Percentiles rank a stretch among this genome's conserved stretches.
These are phyloP conservation scores for Mrakia gelida DNA, from an alignment of 768 basidiomycete species.

Conservation along the genomic window DNA sequence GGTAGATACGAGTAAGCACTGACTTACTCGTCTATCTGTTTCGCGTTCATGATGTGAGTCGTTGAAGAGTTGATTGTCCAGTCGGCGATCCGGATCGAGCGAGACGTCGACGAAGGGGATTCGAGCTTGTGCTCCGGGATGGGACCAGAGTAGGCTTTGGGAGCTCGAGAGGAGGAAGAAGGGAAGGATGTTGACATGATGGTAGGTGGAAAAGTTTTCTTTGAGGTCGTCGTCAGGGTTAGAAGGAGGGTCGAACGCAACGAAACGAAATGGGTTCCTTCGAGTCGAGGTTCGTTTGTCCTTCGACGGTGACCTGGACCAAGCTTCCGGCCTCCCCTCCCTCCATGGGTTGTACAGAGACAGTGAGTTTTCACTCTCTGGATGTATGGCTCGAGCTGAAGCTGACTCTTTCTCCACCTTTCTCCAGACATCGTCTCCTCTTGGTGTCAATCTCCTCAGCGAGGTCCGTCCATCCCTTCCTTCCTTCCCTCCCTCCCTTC, in stretches of 20 bases:
- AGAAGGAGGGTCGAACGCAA: neutral
- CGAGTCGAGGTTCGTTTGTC: neutral
- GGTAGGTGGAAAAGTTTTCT: neutral
- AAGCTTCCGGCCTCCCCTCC: neutral
- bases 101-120: neutral
- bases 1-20: neutral
- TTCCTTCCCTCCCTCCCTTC: neutral
- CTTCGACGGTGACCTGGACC: too few species aligned
- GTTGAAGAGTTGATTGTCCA: constrained; percentile 19
- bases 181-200: neutral
- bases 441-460: neutral
- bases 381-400: neutral
- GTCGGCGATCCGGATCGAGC: constrained; percentile 22
- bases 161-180: neutral
- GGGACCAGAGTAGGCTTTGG: constrained; percentile 6
- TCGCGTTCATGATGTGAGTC: constrained; percentile 30
- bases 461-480: neutral
- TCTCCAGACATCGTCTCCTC: neutral
- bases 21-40: constrained; percentile 30
- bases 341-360: neutral
- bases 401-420: neutral
- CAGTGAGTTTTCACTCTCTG: neutral
- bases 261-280: neutral
- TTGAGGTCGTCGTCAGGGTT: neutral
- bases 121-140: constrained; percentile 17